phyloP scores from a whole-genome alignment of 352 stramenopile species.

The Pythium sp. region DNA sequence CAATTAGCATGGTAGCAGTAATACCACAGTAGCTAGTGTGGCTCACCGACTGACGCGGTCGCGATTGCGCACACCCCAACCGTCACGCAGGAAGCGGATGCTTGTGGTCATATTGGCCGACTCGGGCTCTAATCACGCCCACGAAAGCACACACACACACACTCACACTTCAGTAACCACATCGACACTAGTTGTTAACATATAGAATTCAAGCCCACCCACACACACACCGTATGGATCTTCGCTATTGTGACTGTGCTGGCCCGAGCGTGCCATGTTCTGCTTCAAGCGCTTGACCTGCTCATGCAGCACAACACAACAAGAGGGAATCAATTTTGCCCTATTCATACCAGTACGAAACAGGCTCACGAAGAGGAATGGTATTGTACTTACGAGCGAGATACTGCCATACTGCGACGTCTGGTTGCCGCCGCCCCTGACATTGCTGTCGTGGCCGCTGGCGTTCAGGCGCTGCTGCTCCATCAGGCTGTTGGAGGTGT shows the following conservation, averaged over 20 bases:
- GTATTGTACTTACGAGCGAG: slow-evolving; percentile 24
- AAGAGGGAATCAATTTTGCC: background rate
- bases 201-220: background rate
- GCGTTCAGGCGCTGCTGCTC: slow-evolving; percentile 17
- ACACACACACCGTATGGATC: slow-evolving; percentile 3
- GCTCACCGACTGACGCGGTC: slow-evolving; percentile 44
- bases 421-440: slow-evolving; percentile 1
- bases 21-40: background rate
- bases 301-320: background rate
- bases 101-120: slow-evolving; percentile 29
- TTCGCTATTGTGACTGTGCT: slow-evolving; percentile 3
- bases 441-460: background rate
- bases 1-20: background rate
- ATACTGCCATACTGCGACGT: slow-evolving; percentile 34
- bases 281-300: slow-evolving; percentile 27
- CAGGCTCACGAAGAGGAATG: background rate
- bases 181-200: background rate
- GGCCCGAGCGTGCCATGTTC: slow-evolving; percentile 6
- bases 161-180: background rate
- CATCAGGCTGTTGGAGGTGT: slow-evolving; percentile 2
- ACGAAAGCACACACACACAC: background rate
- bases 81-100: slow-evolving; percentile 26
- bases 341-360: no score
- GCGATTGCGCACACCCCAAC: slow-evolving; percentile 27
- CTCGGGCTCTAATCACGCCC: slow-evolving; percentile 22